Evolutionary conservation across 768 basidiomycete species (phyloP), one percentile per base, ranked within the genome.

Genomic region (Trametes sanguinea): DNA sequence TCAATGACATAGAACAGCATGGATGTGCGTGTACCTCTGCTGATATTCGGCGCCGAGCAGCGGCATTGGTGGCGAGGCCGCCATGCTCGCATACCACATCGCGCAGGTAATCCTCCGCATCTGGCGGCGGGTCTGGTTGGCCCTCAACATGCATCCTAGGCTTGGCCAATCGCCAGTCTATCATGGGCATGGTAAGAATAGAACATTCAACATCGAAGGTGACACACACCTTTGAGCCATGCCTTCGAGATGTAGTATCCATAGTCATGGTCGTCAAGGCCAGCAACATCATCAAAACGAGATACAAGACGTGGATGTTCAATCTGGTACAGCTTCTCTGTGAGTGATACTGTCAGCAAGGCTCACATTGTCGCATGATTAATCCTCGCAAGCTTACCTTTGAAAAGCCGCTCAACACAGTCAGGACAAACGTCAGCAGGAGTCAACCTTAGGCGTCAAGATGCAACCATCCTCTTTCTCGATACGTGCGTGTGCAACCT

Each of bases 41-140:
- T 33, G 89, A 86, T 69, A 95, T 88, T 39, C 81, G 82, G 42
- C 79, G 79, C 32, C 92, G 85, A 55, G 77, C 78, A 48, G 80
- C 80, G 2, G 74, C 69, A 65, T 84, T 87, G 22, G 84, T 77
- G 22, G 83, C 81, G 53, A 93, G 73, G 0, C 74, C 76, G 27
- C 81, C 86, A 64, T 95, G 93, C 69, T 88, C 87, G 70, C 93
- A 95, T 2, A 75, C 69, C 51, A 94, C 86, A 69, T 94, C 82
- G 39, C 72, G 70, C 45, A 72, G 66, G 71, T 80, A 94, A 32
- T 83, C 82, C 5, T 72, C 70, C 30, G 82, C 77, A 68, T 87
- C 85, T 4, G 93, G 93, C 13, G 82, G 75, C 9, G 88, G 89
- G 73, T 95, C 93, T 29, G 71, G 74, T 68, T 83, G 70, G 42